Evolutionary conservation across 169 alveolate genomes (phyloP).

Genomic region (Eimeria zaria): DNA sequence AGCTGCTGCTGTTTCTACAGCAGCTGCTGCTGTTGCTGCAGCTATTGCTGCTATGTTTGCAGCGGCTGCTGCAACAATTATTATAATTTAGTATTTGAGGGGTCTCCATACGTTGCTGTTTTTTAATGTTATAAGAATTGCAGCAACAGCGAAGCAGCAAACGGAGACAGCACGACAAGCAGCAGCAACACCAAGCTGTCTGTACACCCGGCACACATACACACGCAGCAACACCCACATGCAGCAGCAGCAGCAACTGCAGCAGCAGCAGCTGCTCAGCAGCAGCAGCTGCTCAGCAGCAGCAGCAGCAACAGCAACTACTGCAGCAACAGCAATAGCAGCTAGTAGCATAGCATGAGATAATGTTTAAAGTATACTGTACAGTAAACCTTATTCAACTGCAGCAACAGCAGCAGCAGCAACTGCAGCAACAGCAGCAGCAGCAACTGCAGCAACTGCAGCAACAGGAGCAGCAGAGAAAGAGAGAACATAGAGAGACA

Average conservation of each 20-base stretch:
- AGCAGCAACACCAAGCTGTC: neutral
- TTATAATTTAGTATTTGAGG: neutral
- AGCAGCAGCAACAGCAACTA: slow-evolving; percentile 3
- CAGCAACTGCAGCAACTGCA: neutral
- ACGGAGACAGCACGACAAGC: slow-evolving; percentile 9
- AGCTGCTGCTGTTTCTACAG: too few relatives aligned
- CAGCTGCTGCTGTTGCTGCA: neutral
- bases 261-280: neutral
- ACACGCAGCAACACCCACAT: slow-evolving; percentile 1
- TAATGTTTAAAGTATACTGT: too few relatives aligned
- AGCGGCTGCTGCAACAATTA: slow-evolving; percentile 6
- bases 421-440: slow-evolving; percentile 11
- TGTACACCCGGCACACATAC: too few relatives aligned
- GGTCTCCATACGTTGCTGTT: neutral
- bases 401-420: neutral
- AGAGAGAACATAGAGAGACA: neutral
- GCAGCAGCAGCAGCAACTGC: neutral
- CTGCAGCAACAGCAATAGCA: neutral
- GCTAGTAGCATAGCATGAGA: too few relatives aligned
- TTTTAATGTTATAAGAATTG: neutral
- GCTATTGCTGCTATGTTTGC: slow-evolving; percentile 8
- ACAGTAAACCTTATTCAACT: too few relatives aligned
- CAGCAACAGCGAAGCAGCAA: slow-evolving; percentile 16
- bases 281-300: neutral
- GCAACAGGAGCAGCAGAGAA: neutral